phyloP scores from a whole-genome alignment of 768 basidiomycete species.

The Lentinula aciculospora region DNA sequence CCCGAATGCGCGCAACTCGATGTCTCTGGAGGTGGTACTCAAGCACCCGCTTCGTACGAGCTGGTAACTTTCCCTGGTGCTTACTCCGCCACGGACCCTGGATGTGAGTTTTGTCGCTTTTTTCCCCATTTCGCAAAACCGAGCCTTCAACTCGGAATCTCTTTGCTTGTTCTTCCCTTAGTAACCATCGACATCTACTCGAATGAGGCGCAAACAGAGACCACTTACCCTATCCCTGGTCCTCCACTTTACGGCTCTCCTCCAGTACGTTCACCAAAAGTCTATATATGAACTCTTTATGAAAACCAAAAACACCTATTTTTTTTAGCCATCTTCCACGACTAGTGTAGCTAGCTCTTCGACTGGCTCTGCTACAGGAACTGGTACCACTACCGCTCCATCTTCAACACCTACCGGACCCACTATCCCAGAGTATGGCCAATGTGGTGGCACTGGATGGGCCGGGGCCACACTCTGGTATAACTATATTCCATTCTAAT shows the following conservation, averaged over 20 bases:
- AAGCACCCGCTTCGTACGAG: constrained; percentile 33
- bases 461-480: constrained; percentile 2
- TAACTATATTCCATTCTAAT: background rate
- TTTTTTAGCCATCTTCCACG: background rate
- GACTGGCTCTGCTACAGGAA: background rate
- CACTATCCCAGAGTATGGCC: background rate
- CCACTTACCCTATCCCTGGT: constrained; percentile 37
- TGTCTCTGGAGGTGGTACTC: constrained; percentile 35
- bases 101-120: constrained; percentile 26
- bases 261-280: background rate
- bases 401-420: constrained; percentile 1
- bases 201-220: constrained; percentile 30
- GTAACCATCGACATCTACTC: constrained; percentile 24
- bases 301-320: no score
- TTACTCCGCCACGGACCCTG: constrained; percentile 37
- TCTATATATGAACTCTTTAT: background rate
- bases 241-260: constrained; percentile 26
- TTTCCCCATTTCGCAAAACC: no score
- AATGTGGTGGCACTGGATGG: constrained; percentile 4
- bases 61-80: constrained; percentile 44
- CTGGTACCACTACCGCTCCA: background rate
- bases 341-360: background rate
- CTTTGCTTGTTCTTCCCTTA: no score
- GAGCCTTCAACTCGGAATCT: no score
- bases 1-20: constrained; percentile 48